phyloP scores from a whole-genome alignment of 352 stramenopile species.

The Pythium phragmiticola region DNA sequence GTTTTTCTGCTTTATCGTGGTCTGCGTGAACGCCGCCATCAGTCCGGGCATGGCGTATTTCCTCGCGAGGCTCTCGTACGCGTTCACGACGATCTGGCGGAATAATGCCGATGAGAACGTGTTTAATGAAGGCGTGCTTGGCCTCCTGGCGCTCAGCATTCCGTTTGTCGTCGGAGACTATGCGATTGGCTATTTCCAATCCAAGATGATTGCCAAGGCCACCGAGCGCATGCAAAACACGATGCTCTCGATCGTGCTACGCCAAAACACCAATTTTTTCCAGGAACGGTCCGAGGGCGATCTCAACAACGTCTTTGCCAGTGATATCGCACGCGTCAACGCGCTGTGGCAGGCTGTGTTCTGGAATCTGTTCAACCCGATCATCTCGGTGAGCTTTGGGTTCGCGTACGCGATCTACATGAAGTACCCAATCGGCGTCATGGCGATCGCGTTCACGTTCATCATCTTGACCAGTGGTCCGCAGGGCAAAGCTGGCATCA shows the following conservation, averaged over 20 bases:
- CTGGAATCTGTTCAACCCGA: conserved; percentile 84
- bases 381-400: conserved; percentile 75
- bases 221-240: conserved; percentile 74
- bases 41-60: conserved; percentile 81
- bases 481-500: conserved; percentile 76
- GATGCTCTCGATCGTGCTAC: conserved; percentile 78
- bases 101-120: conserved; percentile 38
- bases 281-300: conserved; percentile 82
- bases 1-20: conserved; percentile 73
- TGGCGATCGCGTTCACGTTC: conserved; percentile 80
- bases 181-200: conserved; percentile 86
- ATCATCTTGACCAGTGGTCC: conserved; percentile 82
- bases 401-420: conserved; percentile 85
- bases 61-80: conserved; percentile 64
- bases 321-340: conserved; percentile 86
- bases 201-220: conserved; percentile 89
- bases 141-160: conserved; percentile 70
- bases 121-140: conserved; percentile 71
- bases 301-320: conserved; percentile 88
- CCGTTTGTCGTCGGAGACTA: conserved; percentile 87
- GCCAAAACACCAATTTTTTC: conserved; percentile 80
- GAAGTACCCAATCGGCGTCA: conserved; percentile 77
- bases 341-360: conserved; percentile 86
- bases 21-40: conserved; percentile 81
- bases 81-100: conserved; percentile 54